phyloP scores from a whole-genome alignment of 305 asterid genomes.

The Fraxinus sp. region DNA sequence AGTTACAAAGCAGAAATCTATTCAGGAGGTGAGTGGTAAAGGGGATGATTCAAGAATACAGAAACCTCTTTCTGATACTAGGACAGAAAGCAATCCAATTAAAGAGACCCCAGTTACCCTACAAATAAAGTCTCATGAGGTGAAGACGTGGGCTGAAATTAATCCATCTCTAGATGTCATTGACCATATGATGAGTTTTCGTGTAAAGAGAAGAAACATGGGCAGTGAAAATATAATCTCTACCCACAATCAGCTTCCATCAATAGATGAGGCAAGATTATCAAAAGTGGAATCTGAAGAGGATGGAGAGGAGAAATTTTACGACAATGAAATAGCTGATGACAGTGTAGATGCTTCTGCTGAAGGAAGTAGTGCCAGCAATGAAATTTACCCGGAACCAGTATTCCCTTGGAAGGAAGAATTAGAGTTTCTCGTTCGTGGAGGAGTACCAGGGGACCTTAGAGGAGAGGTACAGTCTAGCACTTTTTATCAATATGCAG shows the following conservation, averaged over 20 bases:
- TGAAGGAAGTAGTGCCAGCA: conserved; percentile 31
- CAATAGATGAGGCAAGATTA: conserved; percentile 44
- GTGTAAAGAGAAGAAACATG: conserved; percentile 50
- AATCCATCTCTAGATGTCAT: conserved; percentile 53
- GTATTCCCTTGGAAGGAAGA: conserved; percentile 72
- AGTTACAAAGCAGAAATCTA: conserved; percentile 23
- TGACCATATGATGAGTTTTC: conserved; percentile 66
- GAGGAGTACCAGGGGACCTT: conserved; percentile 90
- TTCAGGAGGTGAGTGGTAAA: conserved; percentile 40
- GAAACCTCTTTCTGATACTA: conserved; percentile 32
- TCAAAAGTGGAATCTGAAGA: conserved; percentile 42
- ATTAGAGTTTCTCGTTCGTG: conserved; percentile 77
- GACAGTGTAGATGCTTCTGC: conserved; percentile 39
- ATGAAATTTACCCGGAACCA: conserved; percentile 37
- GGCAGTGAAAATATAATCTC: conserved; percentile 28
- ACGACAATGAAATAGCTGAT: conserved; percentile 37
- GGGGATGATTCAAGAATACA: conserved; percentile 41
- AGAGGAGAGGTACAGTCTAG: conserved; percentile 77
- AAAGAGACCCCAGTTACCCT: conserved; percentile 38
- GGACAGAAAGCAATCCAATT: conserved; percentile 29
- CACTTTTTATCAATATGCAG: conserved; percentile 16
- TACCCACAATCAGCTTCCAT: conserved; percentile 39
- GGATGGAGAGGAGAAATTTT: conserved; percentile 31
- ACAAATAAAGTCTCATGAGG: conserved; percentile 42
- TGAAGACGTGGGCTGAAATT: conserved; percentile 66